Percentiles rank a stretch among this genome's conserved stretches.
These are phyloP conservation scores for Fusarium sp. DNA, from an alignment of 2,329 filamentous ascomycete genomes.

Conservation along the genomic window DNA sequence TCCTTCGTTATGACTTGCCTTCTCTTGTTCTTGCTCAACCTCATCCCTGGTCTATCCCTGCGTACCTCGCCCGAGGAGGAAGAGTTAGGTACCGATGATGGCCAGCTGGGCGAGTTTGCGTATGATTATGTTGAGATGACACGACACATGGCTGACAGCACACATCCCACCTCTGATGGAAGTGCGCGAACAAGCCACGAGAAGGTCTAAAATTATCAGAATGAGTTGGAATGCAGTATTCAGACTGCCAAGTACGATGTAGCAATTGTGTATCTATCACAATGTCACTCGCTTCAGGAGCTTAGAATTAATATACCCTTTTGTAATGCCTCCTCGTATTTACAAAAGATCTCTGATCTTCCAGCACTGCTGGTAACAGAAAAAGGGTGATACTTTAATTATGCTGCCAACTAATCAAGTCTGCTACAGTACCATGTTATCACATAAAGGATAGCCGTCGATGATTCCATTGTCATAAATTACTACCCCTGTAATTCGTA, in stretches of 20 bases:
- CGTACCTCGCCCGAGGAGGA: conserved; percentile 76
- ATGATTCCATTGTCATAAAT: conserved; percentile 16
- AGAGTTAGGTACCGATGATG: conserved; percentile 77
- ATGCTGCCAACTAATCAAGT: not conserved
- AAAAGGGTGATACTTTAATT: not conserved
- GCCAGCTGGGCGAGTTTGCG: conserved; percentile 84
- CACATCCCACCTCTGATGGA: conserved; percentile 38
- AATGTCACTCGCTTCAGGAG: conserved; percentile 5
- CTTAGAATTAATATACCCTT: conserved; percentile 13
- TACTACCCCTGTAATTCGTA: conserved; percentile 12
- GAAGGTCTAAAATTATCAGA: conserved; percentile 41
- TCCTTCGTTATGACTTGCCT: conserved; percentile 75
- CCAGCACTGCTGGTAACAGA: not conserved
- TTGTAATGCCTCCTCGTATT: conserved; percentile 8
- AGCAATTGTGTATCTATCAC: not conserved
- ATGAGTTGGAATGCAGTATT: not conserved
- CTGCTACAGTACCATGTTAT: not conserved
- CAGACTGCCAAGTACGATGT: not conserved
- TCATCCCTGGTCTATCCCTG: conserved; percentile 76
- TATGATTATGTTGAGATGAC: conserved; percentile 84
- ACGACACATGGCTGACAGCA: conserved; percentile 68
- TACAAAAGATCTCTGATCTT: no score
- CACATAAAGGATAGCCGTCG: not conserved
- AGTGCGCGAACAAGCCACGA: conserved; percentile 49
- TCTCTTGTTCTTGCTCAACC: conserved; percentile 78